phyloP scores from a whole-genome alignment of 257 asterid genomes.

The Solanum medicagineum region DNA sequence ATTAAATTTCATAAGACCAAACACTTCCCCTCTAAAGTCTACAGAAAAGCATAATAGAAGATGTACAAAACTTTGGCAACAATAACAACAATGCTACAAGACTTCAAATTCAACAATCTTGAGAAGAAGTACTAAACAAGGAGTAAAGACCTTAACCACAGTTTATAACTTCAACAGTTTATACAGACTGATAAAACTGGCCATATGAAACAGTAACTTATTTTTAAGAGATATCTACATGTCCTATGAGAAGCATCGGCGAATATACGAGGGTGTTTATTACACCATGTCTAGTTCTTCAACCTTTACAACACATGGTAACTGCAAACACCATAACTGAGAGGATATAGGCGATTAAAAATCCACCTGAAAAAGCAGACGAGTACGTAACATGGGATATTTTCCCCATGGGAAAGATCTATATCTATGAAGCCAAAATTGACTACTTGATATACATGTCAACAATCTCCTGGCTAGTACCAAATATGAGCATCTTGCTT shows the following conservation, averaged over 20 bases:
- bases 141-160: background rate
- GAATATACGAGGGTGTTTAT: conserved; percentile 18
- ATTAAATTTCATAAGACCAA: background rate
- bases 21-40: background rate
- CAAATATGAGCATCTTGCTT: conserved; percentile 44
- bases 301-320: conserved; percentile 7
- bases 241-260: conserved; percentile 18
- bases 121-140: background rate
- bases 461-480: conserved; percentile 26
- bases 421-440: background rate
- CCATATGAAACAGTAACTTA: conserved; percentile 10
- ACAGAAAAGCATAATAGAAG: background rate
- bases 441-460: background rate
- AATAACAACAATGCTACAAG: background rate
- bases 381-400: background rate
- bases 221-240: conserved; percentile 17
- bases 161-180: conserved; percentile 23
- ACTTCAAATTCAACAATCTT: background rate
- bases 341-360: conserved; percentile 11
- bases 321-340: conserved; percentile 6
- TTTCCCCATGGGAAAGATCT: background rate
- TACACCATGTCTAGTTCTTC: conserved; percentile 15
- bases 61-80: background rate
- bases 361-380: conserved; percentile 5
- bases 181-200: background rate